Base-by-base conservation (phyloP, 768 basidiomycete species). In the Lentinula detonsa region DNA sequence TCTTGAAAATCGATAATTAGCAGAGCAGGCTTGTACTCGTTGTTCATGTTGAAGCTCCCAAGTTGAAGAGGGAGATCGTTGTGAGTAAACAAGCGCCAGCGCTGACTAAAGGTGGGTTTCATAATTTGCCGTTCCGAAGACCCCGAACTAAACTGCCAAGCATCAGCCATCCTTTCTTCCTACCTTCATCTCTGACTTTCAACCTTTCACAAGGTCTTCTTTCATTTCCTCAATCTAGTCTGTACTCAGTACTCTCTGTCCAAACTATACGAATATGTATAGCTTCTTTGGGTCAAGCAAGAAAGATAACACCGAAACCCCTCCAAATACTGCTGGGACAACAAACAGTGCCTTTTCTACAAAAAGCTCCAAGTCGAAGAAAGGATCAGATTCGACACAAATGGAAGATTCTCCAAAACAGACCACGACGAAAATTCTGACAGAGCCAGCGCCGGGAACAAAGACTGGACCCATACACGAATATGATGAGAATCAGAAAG, bases 1-100 rank as follows among this genome's bases (percentile, higher is more conserved):
- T 90, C 82, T 70, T 95, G 93, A 71, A 91, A 81, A 68, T 94
- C 92, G 40, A 93, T 75, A 59, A 93, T 80, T 56, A 92, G 67
- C 21, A 93, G 77, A 0, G 86, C 90, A 35, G 80, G 79, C 1
- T 67, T 69, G 63, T 76, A 62, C 13, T 23, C 33, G 5, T 43
- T 42, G 45, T 23, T 33, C 56, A 57, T 57, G 2, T 39, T 8
- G 53, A 39, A 18, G n/a, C 28, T 21, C 23, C 16, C 5, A 2
- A 43, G 5, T 21, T 21, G 21, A 21, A 21, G 18, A 46, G 21
- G 45, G 8, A 23, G 21, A 11, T 11, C 42, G 42, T 21, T 46
- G 45, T 23, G 7, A 21, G 46, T 48, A 23, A 48, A 48, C 46
- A 48, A 48, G 46, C 46, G 46, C 21, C 21, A 9, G 21, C 8